A percentile compares a stretch with the other conserved stretches of the same genome.
Conservation (phyloP, 345 rosid genomes). For the Raphanus sativus region DNA sequence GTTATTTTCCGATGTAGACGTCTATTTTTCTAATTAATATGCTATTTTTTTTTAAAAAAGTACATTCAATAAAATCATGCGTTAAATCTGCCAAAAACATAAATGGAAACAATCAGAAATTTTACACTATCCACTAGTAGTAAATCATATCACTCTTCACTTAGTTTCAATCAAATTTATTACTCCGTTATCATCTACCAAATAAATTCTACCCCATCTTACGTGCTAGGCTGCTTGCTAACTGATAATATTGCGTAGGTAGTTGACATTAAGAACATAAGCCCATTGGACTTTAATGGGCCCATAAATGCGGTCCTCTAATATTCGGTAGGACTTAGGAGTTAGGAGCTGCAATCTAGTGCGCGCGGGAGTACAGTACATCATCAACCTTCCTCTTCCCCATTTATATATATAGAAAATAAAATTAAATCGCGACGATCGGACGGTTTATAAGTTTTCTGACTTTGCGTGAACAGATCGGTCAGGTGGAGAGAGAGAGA, state of each 20-base stretch:
- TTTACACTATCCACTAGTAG: no score
- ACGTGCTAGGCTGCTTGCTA: neutral
- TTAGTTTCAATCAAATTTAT: neutral
- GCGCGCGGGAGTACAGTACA: constrained; percentile 9
- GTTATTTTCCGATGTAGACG: neutral
- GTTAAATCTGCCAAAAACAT: no score
- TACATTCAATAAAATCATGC: no score
- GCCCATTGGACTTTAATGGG: constrained; percentile 3
- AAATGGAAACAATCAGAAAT: no score
- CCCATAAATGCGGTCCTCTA: neutral
- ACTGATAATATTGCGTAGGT: neutral
- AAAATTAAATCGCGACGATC: constrained; percentile 15
- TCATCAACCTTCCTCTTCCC: constrained; percentile 2
- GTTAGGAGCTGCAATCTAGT: constrained; percentile 10
- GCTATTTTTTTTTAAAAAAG: no score
- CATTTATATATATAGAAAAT: neutral
- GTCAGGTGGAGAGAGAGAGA: constrained; percentile 10
- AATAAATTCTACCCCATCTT: neutral
- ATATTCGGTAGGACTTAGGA: neutral
- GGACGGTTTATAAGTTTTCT: constrained; percentile 32
- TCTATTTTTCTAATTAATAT: neutral
- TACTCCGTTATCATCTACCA: neutral
- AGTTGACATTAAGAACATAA: neutral
- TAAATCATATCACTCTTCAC: neutral
- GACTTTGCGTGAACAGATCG: constrained; percentile 41